Percentiles rank a stretch among this genome's conserved stretches.
Evolutionary conservation across 2,329 filamentous ascomycete genomes (phyloP).

Genomic region (Colletotrichum sp.): DNA sequence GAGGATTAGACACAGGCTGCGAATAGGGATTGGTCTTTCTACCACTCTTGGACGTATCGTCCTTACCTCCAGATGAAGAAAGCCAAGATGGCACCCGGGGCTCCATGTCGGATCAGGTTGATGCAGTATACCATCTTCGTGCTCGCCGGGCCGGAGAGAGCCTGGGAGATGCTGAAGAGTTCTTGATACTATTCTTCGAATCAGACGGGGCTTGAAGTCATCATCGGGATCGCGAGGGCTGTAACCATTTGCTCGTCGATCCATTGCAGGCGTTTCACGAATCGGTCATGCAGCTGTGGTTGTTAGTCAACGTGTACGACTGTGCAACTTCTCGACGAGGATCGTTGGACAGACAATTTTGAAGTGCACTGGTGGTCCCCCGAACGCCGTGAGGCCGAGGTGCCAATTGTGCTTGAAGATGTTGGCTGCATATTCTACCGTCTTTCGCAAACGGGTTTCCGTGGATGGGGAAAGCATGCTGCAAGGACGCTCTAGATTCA

Average conservation of each 20-base stretch:
- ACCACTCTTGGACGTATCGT: fast-evolving
- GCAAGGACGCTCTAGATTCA: background rate
- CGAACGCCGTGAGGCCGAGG: constrained; percentile 67
- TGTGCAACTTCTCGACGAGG: background rate
- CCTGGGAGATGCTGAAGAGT: constrained; percentile 69
- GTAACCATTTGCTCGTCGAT: constrained; percentile 67
- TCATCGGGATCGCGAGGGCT: background rate
- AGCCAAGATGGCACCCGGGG: constrained; percentile 58
- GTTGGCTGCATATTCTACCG: background rate
- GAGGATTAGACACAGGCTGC: background rate
- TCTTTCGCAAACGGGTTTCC: background rate
- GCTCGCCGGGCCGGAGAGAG: constrained; percentile 65
- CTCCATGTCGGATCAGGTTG: constrained; percentile 62
- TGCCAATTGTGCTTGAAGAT: constrained; percentile 49
- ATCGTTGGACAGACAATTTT: constrained; percentile 50
- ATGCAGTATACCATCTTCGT: constrained; percentile 73
- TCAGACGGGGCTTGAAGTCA: background rate
- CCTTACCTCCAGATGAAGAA: constrained; percentile 65
- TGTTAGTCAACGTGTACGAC: background rate
- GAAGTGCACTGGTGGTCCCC: constrained; percentile 71
- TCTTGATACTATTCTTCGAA: constrained; percentile 63
- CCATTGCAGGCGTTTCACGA: constrained; percentile 64
- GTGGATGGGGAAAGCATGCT: background rate
- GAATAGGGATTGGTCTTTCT: background rate
- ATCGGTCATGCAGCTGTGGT: constrained; percentile 58